Base-by-base conservation (phyloP, 208 protist genomes). In the Lotmaria passim region DNA sequence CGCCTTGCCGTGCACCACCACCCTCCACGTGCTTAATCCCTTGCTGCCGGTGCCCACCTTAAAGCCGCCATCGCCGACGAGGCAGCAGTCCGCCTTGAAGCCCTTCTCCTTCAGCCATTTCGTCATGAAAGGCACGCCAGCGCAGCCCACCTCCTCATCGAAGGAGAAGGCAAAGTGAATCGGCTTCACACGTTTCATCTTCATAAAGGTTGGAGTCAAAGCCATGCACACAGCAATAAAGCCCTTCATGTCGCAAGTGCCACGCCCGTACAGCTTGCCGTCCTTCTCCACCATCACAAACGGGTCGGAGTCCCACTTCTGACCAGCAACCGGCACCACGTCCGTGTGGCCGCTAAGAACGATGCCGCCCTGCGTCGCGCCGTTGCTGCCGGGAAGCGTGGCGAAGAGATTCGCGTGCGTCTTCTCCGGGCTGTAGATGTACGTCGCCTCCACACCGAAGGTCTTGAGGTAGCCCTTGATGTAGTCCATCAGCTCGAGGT, bases 181-280 rank as follows among this genome's bases (percentile, higher is more conserved):
- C 6, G 79, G 77, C 65, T 88, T 91, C 4, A 43, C 36, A 15
- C 74, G 75, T 70, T 78, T 78, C 80, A 86, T 76, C 48, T 72
- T 61, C 56, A 79, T 73, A 23, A 81, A 70, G 46, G 69, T 65
- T n/a, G 80, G 80, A 11, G 46, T 64, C 30, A 83, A 62, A 2
- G 83, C 59, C 24, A 92, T 55, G 33, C 57, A 72, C 3, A 92
- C 73, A 2, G 86, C 83, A 34, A 89, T 48, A 57, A 89, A 87
- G 36, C 75, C 77, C 57, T 89, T 89, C 86, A 87, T 87, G 46
- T 92, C 80, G n/a, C 64, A 59, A 14, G 83, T 69, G 34, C 81
- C 86, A 23, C 83, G 78, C 8, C 83, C 83, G 65, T 83, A 89
- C 44, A 89, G 63, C 63, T 79, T 86, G 43, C 75, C 83, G 31